These are phyloP conservation scores for Juncus inflexus DNA, from an alignment of 176 grass and related monocot genomes.

Conservation along the genomic window DNA sequence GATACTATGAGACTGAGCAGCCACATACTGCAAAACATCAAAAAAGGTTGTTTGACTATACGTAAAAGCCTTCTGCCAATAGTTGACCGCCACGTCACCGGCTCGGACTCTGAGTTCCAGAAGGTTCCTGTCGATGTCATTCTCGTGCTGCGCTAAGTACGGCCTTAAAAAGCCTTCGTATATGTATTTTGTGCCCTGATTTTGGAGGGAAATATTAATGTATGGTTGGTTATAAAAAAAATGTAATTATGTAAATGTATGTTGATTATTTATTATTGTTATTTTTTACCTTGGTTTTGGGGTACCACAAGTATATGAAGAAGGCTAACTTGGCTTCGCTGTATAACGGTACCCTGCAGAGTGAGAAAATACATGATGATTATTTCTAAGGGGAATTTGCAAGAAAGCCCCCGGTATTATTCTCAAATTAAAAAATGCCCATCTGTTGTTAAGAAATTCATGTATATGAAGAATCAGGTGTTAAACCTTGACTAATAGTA, in stretches of 20 bases:
- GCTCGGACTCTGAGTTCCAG: slow-evolving; percentile 83
- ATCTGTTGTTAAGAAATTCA: too few species aligned
- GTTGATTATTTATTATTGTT: not conserved
- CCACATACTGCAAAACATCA: slow-evolving; percentile 85
- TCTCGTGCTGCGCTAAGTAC: slow-evolving; percentile 90
- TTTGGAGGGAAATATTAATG: slow-evolving; percentile 1
- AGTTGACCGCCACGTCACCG: slow-evolving; percentile 49
- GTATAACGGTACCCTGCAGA: slow-evolving; percentile 89
- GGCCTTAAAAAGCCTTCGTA: slow-evolving; percentile 93
- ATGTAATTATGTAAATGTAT: not conserved
- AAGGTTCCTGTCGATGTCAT: slow-evolving; percentile 89
- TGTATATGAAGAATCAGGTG: too few species aligned
- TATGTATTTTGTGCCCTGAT: slow-evolving; percentile 84
- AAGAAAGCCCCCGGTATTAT: slow-evolving; percentile 5
- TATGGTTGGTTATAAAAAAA: not conserved
- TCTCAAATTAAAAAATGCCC: not conserved
- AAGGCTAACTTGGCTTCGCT: slow-evolving; percentile 80
- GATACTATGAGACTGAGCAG: slow-evolving; percentile 61
- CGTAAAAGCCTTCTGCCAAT: slow-evolving; percentile 69
- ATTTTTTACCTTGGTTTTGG: slow-evolving; percentile 84
- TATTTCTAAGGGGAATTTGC: slow-evolving; percentile 1
- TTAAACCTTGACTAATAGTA: too few species aligned
- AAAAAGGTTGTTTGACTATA: slow-evolving; percentile 71
- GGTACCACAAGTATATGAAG: slow-evolving; percentile 94
- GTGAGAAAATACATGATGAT: slow-evolving; percentile 22